Evolutionary conservation across 345 rosid genomes (phyloP).

Genomic region (Alliaria petiolata): DNA sequence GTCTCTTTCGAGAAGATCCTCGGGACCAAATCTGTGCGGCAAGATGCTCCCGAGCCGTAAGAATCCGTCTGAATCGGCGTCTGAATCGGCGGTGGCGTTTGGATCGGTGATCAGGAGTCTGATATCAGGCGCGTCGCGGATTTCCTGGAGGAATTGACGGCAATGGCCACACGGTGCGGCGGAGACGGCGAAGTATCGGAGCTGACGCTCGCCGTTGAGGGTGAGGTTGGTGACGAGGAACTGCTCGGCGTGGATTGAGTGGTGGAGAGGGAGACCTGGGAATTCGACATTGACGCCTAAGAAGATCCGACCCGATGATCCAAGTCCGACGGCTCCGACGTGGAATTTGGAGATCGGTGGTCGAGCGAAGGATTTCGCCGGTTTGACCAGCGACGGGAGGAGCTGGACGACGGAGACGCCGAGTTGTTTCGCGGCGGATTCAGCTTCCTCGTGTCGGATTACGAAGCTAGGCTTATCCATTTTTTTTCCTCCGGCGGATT

Average conservation of each 20-base stretch:
- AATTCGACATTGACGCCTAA: constrained; percentile 85
- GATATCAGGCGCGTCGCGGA: constrained; percentile 63
- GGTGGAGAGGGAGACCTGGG: constrained; percentile 88
- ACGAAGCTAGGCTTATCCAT: constrained; percentile 65
- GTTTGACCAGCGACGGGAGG: constrained; percentile 63
- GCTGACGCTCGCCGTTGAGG: constrained; percentile 58
- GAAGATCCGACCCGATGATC: constrained; percentile 86
- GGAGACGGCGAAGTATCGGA: constrained; percentile 71
- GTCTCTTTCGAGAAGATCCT: constrained; percentile 56
- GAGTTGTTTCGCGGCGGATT: constrained; percentile 55
- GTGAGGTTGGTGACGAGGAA: constrained; percentile 84
- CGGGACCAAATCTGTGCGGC: constrained; percentile 86
- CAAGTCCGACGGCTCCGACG: constrained; percentile 83
- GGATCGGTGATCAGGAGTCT: constrained; percentile 46
- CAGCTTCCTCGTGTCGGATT: constrained; percentile 59
- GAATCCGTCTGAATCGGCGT: constrained; percentile 30
- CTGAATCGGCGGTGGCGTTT: not conserved
- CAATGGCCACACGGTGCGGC: constrained; percentile 99
- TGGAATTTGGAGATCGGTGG: constrained; percentile 77
- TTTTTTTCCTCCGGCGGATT: too few relatives aligned
- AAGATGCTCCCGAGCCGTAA: constrained; percentile 42
- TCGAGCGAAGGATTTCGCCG: constrained; percentile 65
- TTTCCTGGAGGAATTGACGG: constrained; percentile 92
- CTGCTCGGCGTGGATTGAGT: constrained; percentile 94
- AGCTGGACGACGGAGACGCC: constrained; percentile 50